Evolutionary conservation across 148 eudicot species (phyloP), one percentile per base, ranked within the genome.

Genomic region (Dysphania ambrosioides): DNA sequence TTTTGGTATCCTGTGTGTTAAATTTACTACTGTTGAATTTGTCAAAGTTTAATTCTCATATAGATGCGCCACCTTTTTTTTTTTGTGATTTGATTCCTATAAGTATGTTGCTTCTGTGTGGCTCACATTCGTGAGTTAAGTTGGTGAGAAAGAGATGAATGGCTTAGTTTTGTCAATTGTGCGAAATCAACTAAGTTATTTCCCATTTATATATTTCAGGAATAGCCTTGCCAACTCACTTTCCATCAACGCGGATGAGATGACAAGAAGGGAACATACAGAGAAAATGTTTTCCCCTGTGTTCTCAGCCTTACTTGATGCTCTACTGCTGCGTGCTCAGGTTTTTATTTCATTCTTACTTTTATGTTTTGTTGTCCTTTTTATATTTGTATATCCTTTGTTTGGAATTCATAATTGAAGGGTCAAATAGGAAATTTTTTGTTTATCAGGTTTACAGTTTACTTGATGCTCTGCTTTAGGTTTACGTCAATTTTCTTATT

Each of bases 321-420:
- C 97, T 77, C 82, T 95, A 73, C 78, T 92, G 57, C 79, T 87
- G 82, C 96, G 90, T 66, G 84, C 84, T 82, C 99, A 95, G 99
- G 99, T 95, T 73, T 71, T 68, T 72, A 56, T n/a, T 40, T 79
- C 36, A 34, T 69, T 62, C 0, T 40, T 44, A 63, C 6, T 35
- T 66, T 58, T 31, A 1, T 12, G 6, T n/a, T 8, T 21, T 53
- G 24, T 53, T 21, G 16, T 5, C 53, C 27, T 68, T 18, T 35
- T 70, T 16, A 7, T 51, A 57, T 24, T 66, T 35, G 15, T 76
- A 41, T 49, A 9, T 40, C 40, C 53, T 1, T 64, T 66, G 0
- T 40, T n/a, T 24, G 49, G 31, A 40, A 40, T 35, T 34, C 26
- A 55, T 57, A 24, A 66, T 55, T 41, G 56, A 42, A 34, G 13